These are phyloP conservation scores for Ascochyta rabiei DNA, from an alignment of 2,329 filamentous ascomycete species.

Conservation along the genomic window DNA sequence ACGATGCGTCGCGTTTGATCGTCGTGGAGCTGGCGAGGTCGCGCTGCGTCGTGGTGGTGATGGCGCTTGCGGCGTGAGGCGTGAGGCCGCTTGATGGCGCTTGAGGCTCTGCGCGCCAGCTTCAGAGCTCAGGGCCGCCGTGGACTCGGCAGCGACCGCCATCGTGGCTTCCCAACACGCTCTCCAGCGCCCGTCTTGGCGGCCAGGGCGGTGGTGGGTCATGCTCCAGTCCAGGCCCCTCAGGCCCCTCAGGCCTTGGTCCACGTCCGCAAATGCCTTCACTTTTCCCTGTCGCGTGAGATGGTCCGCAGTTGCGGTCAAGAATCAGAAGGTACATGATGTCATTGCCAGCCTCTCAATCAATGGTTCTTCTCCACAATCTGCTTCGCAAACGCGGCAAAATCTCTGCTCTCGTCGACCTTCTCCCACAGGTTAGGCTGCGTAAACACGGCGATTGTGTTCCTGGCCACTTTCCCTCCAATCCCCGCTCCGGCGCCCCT, in stretches of 20 bases:
- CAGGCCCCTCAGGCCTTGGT: constrained; percentile 3
- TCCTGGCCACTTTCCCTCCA: constrained; percentile 59
- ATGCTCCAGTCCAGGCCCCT: constrained; percentile 7
- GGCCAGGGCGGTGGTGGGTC: constrained; percentile 2
- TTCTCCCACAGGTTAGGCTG: constrained; percentile 88
- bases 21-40: not conserved
- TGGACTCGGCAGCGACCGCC: constrained; percentile 12
- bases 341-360: constrained; percentile 30
- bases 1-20: constrained; percentile 16
- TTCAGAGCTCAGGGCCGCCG: not conserved
- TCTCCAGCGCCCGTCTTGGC: not conserved
- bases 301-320: constrained; percentile 10
- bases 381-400: constrained; percentile 74
- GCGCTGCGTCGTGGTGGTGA: not conserved
- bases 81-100: not conserved
- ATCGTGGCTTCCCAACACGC: not conserved
- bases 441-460: constrained; percentile 95
- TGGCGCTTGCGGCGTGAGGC: not conserved
- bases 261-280: constrained; percentile 2
- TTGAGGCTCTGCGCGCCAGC: constrained; percentile 13
- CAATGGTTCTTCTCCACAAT: constrained; percentile 56
- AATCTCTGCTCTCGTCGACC: constrained; percentile 73
- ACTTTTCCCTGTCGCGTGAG: constrained; percentile 6
- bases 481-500: constrained; percentile 69
- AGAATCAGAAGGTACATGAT: constrained; percentile 8